Evolutionary conservation across 2,329 filamentous ascomycete genomes (phyloP).

Genomic region (Colletotrichum liriopes): DNA sequence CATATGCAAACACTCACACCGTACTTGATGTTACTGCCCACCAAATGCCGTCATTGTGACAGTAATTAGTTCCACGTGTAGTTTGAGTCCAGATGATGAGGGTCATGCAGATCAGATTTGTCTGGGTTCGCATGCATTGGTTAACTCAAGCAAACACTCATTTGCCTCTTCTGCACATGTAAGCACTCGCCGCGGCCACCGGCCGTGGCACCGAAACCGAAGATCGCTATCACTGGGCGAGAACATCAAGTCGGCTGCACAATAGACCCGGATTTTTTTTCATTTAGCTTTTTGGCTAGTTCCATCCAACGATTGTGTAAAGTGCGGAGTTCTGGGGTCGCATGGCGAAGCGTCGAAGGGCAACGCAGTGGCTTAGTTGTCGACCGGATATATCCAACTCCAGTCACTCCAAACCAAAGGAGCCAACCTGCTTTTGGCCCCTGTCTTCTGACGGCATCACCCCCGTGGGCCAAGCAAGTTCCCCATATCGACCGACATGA

Average conservation of each 20-base stretch:
- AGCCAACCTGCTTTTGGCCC: slow-evolving; percentile 8
- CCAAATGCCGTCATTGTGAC: neutral
- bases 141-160: neutral
- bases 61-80: neutral
- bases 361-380: neutral
- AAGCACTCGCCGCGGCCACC: neutral
- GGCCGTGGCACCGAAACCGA: neutral
- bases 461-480: slow-evolving; percentile 17
- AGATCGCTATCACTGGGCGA: neutral
- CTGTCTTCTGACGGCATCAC: slow-evolving; percentile 4
- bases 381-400: slow-evolving; percentile 38
- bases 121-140: neutral
- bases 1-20: neutral
- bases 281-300: neutral
- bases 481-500: slow-evolving; percentile 6
- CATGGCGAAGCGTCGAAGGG: neutral
- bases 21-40: neutral
- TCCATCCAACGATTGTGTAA: neutral
- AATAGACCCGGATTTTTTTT: neutral
- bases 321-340: neutral
- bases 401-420: neutral
- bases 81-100: neutral
- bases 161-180: neutral
- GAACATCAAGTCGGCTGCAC: neutral
- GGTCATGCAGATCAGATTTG: neutral